phyloP scores from a whole-genome alignment of 2,329 filamentous ascomycete genomes.

The Apiospora sp. region DNA sequence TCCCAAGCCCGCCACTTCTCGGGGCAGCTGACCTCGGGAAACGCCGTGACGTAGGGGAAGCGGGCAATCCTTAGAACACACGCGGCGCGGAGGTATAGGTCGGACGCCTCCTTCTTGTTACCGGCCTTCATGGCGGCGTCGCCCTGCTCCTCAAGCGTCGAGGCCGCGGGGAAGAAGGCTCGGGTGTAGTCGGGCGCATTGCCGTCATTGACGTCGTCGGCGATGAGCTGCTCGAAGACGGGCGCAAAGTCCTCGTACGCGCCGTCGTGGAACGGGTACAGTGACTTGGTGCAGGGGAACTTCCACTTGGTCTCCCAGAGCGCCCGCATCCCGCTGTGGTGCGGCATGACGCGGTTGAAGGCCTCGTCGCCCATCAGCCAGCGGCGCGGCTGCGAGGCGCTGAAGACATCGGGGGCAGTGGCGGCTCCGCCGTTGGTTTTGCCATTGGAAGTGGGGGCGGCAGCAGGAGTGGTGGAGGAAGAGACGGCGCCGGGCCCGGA shows the following conservation, averaged over 20 bases:
- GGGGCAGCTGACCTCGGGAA: constrained; percentile 48
- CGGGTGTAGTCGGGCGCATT: constrained; percentile 71
- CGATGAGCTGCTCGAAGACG: constrained; percentile 69
- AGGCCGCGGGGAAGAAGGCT: constrained; percentile 68
- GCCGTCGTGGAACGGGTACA: constrained; percentile 81
- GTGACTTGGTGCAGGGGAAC: constrained; percentile 66
- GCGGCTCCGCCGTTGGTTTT: not conserved
- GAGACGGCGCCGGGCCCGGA: not conserved
- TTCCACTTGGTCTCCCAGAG: constrained; percentile 83
- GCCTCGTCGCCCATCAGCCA: constrained; percentile 55
- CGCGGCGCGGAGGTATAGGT: constrained; percentile 73
- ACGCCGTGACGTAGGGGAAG: constrained; percentile 65
- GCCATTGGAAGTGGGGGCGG: constrained; percentile 30
- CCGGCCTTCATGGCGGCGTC: constrained; percentile 54
- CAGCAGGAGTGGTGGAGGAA: constrained; percentile 25
- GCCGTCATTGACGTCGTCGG: constrained; percentile 69
- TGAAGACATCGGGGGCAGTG: constrained; percentile 13
- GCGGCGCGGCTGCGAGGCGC: constrained; percentile 23
- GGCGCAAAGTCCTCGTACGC: constrained; percentile 73
- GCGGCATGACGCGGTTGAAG: constrained; percentile 57
- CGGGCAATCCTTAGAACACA: constrained; percentile 77
- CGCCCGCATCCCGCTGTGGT: constrained; percentile 66
- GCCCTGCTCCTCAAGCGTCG: constrained; percentile 61
- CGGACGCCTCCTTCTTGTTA: constrained; percentile 61
- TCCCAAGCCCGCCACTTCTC: constrained; percentile 70